These are phyloP conservation scores for Podospora appendiculata DNA, from an alignment of 495 filamentous ascomycete genomes.

Conservation along the genomic window DNA sequence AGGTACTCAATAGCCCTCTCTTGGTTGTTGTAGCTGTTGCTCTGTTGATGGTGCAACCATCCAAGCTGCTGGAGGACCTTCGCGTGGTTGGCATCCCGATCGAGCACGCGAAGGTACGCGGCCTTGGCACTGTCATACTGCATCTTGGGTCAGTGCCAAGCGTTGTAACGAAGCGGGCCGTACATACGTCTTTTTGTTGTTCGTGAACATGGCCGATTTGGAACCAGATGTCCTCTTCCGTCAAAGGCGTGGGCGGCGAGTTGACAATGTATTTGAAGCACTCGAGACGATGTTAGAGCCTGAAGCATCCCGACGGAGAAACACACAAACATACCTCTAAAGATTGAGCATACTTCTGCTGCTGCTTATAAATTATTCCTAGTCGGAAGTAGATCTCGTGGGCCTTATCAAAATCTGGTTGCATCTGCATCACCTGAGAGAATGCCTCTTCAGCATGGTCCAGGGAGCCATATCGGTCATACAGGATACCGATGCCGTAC, in stretches of 20 bases:
- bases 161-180: not conserved
- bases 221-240: conserved; percentile 99
- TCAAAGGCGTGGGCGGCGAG: conserved; percentile 85
- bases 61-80: conserved; percentile 98
- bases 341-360: conserved; percentile 87
- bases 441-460: conserved; percentile 98
- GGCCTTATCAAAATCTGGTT: conserved; percentile 95
- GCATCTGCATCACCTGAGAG: conserved; percentile 98
- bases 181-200: conserved; percentile 93
- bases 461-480: conserved; percentile 92
- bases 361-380: conserved; percentile 98
- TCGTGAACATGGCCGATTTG: conserved; percentile 99
- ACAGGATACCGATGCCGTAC: conserved; percentile 98
- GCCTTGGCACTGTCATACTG: conserved; percentile 89
- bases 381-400: conserved; percentile 99
- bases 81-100: conserved; percentile 91
- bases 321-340: conserved; percentile 59
- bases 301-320: no score
- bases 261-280: conserved; percentile 98
- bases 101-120: conserved; percentile 87
- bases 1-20: conserved; percentile 95
- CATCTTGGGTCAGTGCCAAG: conserved; percentile 22
- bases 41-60: conserved; percentile 97
- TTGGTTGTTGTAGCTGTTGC: conserved; percentile 78
- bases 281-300: conserved; percentile 31